phyloP scores from a whole-genome alignment of 306 rosid genomes.

The Cucumis hystrix region DNA sequence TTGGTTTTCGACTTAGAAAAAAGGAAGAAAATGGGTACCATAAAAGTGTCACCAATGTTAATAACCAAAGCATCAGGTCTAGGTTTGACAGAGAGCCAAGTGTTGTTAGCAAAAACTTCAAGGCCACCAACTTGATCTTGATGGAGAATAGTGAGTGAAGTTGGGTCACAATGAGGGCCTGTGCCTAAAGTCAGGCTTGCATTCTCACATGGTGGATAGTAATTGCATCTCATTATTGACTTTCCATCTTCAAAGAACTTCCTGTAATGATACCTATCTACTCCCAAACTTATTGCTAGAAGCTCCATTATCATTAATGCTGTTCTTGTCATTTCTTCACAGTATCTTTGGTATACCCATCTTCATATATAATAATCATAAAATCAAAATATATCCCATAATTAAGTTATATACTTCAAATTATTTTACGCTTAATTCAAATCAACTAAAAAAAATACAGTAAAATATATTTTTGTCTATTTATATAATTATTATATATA shows the following conservation, averaged over 20 bases:
- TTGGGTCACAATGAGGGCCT: slow-evolving; percentile 81
- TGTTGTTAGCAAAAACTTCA: slow-evolving; percentile 37
- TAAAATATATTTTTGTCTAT: too few relatives aligned
- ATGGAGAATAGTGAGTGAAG: slow-evolving; percentile 62
- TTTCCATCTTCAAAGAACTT: slow-evolving; percentile 48
- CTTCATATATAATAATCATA: slow-evolving; percentile 9
- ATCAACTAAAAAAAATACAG: too few relatives aligned
- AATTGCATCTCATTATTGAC: slow-evolving; percentile 72
- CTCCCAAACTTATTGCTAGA: slow-evolving; percentile 48
- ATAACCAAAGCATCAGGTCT: slow-evolving; percentile 51
- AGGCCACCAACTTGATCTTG: slow-evolving; percentile 81
- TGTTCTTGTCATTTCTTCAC: slow-evolving; percentile 50
- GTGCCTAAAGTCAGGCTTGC: slow-evolving; percentile 52
- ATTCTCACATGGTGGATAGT: slow-evolving; percentile 53
- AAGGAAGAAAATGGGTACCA: slow-evolving; percentile 10
- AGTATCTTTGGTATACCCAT: slow-evolving; percentile 49
- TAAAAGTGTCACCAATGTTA: slow-evolving; percentile 67
- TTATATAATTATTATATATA: too few relatives aligned
- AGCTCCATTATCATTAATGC: slow-evolving; percentile 49
- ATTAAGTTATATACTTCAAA: too few relatives aligned
- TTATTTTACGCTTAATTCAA: too few relatives aligned
- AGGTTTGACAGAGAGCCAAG: slow-evolving; percentile 53
- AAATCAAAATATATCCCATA: not conserved
- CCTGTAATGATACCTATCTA: slow-evolving; percentile 30
- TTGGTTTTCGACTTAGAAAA: too few relatives aligned